Evolutionary conservation across 2,329 filamentous ascomycete species (phyloP).

Genomic region (Clarireedia paspali): DNA sequence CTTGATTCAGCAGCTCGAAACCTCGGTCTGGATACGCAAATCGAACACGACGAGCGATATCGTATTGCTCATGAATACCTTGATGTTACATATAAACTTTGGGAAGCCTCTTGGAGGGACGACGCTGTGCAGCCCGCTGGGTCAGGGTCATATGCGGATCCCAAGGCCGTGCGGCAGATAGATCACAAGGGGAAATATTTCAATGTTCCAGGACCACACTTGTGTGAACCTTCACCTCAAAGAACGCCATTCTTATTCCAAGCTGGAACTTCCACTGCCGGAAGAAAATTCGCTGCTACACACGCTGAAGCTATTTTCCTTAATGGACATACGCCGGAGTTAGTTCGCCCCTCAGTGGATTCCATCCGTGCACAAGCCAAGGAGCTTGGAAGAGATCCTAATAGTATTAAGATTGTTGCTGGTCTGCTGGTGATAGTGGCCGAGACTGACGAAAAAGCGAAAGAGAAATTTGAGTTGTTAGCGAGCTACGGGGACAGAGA

Average conservation of each 20-base stretch:
- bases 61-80: conserved; percentile 56
- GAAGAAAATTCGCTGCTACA: conserved; percentile 59
- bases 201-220: conserved; percentile 55
- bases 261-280: conserved; percentile 59
- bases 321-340: conserved; percentile 53
- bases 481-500: conserved; percentile 54
- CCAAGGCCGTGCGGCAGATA: conserved; percentile 53
- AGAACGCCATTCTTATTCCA: conserved; percentile 39
- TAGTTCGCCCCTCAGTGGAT: conserved; percentile 53
- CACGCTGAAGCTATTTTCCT: conserved; percentile 68
- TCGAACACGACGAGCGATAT: conserved; percentile 61
- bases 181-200: conserved; percentile 59
- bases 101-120: conserved; percentile 23
- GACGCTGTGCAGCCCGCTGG: conserved; percentile 51
- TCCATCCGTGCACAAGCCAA: conserved; percentile 49
- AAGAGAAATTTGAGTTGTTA: conserved; percentile 55
- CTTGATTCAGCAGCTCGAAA: conserved; percentile 60
- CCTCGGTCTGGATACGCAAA: conserved; percentile 48
- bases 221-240: conserved; percentile 41
- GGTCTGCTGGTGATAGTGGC: conserved; percentile 59
- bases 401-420: conserved; percentile 59
- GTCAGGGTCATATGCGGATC: conserved; percentile 51
- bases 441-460: conserved; percentile 56
- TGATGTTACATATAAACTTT: conserved; percentile 24
- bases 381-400: conserved; percentile 47